Evolutionary conservation across 1,284 basidiomycete species (phyloP).

Genomic region (Microbotryum saponariae): DNA sequence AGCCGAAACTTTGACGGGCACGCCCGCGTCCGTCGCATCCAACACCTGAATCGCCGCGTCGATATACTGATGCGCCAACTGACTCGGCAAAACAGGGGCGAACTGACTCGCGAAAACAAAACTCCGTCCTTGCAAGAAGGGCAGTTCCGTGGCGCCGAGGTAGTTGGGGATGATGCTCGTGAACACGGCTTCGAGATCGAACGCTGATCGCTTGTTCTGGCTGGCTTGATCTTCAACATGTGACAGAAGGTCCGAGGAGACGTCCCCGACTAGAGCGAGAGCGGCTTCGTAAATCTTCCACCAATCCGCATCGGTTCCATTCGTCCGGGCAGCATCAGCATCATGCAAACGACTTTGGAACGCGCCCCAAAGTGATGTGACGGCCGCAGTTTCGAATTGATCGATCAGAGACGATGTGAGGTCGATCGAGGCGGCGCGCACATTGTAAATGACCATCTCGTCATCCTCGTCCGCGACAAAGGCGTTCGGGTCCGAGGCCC

Average conservation of each 20-base stretch:
- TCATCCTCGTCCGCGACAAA: slow-evolving; percentile 95
- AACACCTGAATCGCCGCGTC: slow-evolving; percentile 76
- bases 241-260: slow-evolving; percentile 67
- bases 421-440: slow-evolving; percentile 77
- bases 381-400: slow-evolving; percentile 53
- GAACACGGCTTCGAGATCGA: slow-evolving; percentile 71
- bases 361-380: slow-evolving; percentile 52
- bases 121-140: slow-evolving; percentile 86
- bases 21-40: slow-evolving; percentile 59
- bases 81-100: slow-evolving; percentile 60
- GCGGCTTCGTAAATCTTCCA: slow-evolving; percentile 41
- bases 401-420: slow-evolving; percentile 71
- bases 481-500: slow-evolving; percentile 78
- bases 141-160: slow-evolving; percentile 60
- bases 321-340: slow-evolving; percentile 49
- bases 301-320: slow-evolving; percentile 34
- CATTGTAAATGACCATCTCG: slow-evolving; percentile 70
- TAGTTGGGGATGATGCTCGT: slow-evolving; percentile 69
- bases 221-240: slow-evolving; percentile 65
- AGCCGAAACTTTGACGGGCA: slow-evolving; percentile 87
- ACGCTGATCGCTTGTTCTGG: slow-evolving; percentile 52
- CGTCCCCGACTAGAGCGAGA: slow-evolving; percentile 74
- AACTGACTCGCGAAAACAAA: slow-evolving; percentile 93
- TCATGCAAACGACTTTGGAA: slow-evolving; percentile 53
- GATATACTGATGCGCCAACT: slow-evolving; percentile 72